phyloP scores from a whole-genome alignment of 1,284 basidiomycete species.

The Ceratobasidium sp. region DNA sequence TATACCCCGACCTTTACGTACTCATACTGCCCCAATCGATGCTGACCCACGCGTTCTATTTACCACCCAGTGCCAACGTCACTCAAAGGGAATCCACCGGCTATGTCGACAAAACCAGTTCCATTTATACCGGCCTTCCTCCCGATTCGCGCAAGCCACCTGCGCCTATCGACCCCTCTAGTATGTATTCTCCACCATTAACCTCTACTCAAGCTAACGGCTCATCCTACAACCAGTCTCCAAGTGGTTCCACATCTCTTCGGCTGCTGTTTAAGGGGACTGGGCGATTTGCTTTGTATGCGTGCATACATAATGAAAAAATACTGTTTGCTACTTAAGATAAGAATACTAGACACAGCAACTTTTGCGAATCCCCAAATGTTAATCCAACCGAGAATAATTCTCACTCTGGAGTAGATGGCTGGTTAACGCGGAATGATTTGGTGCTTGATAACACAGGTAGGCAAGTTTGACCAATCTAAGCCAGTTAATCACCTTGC shows the following conservation, averaged over 20 bases:
- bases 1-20: too few relatives aligned
- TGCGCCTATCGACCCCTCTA: constrained; percentile 86
- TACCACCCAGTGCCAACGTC: constrained; percentile 57
- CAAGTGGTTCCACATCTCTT: constrained; percentile 88
- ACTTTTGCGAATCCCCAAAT: too few relatives aligned
- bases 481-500: too few relatives aligned
- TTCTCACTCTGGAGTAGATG: too few relatives aligned
- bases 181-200: constrained; percentile 58
- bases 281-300: not conserved
- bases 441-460: too few relatives aligned
- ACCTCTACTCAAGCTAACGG: constrained; percentile 46
- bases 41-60: constrained; percentile 55
- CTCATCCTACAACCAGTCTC: constrained; percentile 65
- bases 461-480: too few relatives aligned
- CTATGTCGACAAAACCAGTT: constrained; percentile 69
- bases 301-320: constrained; percentile 10
- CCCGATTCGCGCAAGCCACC: constrained; percentile 81
- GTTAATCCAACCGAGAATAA: too few relatives aligned
- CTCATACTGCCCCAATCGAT: not conserved
- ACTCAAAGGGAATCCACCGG: constrained; percentile 80
- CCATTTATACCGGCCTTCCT: constrained; percentile 72
- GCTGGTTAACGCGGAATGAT: too few relatives aligned
- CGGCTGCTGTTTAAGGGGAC: constrained; percentile 68
- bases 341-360: not conserved
- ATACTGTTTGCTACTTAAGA: not conserved